Evolutionary conservation across 306 rosid species (phyloP), one percentile per base, ranked within the genome.

Genomic region (Cicer judaicum): DNA sequence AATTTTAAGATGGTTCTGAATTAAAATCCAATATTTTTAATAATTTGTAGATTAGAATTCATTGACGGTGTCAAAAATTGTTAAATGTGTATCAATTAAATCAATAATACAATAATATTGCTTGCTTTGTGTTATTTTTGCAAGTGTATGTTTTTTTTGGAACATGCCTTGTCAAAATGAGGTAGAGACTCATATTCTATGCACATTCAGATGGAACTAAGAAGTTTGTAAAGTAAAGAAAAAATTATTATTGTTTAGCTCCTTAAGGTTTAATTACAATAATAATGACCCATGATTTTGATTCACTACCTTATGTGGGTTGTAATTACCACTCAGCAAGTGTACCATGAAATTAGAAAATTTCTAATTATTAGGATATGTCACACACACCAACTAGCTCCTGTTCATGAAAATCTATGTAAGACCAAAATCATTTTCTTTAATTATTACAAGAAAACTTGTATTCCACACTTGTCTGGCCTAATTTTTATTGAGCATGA

Each of bases 151-250:
- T 72, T 21, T 15, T 15, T 57, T 56, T 6, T 42, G n/a, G 46
- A 8, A 19, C 8, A n/a, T 48, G 77, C 16, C 62, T 60, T 70
- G 10, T 68, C 60, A 76, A 54, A 67, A 75, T 29, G 55, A 64
- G 62, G 75, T 57, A 16, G 75, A 47, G 75, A 77, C 52, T 68
- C 81, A 55, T 67, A 43, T 67, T 76, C 61, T 34, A 6, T 47
- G 6, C 44, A 14, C 65, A 18, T 60, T 57, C 56, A 18, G 64
- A 64, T 48, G 38, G 69, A 73, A 14, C 42, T 44, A 29, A 40
- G 14, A 14, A 66, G 13, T 43, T 8, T 9, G 47, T 11, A 34
- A 47, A 10, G 15, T 14, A 38, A 19, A n/a, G 41, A 46, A 43
- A 7, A 44, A 72, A 13, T 64, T 65, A 34, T 18, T 24, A 39